These are phyloP conservation scores for Chalaropsis thielavioides DNA, from an alignment of 2,329 filamentous ascomycete species.

Conservation along the genomic window DNA sequence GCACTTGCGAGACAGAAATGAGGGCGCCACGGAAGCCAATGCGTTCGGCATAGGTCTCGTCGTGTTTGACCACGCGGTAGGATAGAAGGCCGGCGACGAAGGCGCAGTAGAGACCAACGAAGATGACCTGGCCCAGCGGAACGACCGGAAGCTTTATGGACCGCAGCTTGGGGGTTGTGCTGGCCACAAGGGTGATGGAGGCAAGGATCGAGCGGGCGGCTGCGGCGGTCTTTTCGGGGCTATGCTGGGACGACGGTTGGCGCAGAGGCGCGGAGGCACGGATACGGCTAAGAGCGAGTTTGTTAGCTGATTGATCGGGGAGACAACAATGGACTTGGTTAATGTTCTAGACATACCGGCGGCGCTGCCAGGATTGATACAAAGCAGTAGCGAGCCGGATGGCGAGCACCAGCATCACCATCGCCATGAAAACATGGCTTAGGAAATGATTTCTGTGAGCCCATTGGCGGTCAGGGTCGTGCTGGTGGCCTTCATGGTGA, in stretches of 20 bases:
- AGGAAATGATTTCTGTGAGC: constrained; percentile 15
- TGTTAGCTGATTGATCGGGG: not conserved
- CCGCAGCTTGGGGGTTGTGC: constrained; percentile 38
- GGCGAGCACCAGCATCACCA: constrained; percentile 5
- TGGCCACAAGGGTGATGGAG: constrained; percentile 41
- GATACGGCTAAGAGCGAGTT: constrained; percentile 29
- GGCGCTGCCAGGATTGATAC: constrained; percentile 9
- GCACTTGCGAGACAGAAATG: constrained; percentile 49
- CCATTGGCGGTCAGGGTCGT: constrained; percentile 15
- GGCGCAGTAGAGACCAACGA: constrained; percentile 43
- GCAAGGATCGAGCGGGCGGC: constrained; percentile 45
- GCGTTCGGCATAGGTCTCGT: constrained; percentile 46
- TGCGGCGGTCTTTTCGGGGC: constrained; percentile 31
- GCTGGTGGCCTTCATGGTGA: constrained; percentile 3
- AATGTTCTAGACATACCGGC: constrained; percentile 13
- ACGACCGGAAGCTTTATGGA: constrained; percentile 45
- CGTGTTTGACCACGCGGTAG: constrained; percentile 33
- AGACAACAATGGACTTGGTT: not conserved
- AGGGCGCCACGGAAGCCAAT: constrained; percentile 54
- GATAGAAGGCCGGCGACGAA: constrained; percentile 44
- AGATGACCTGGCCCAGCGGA: constrained; percentile 38
- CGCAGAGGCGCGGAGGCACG: constrained; percentile 28
- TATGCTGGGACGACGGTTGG: constrained; percentile 34
- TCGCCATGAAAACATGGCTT: constrained; percentile 9
- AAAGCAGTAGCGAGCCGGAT: not conserved